Evolutionary conservation across 139 green algal genomes (phyloP).

Genomic region (Chlorella sorokiniana): DNA sequence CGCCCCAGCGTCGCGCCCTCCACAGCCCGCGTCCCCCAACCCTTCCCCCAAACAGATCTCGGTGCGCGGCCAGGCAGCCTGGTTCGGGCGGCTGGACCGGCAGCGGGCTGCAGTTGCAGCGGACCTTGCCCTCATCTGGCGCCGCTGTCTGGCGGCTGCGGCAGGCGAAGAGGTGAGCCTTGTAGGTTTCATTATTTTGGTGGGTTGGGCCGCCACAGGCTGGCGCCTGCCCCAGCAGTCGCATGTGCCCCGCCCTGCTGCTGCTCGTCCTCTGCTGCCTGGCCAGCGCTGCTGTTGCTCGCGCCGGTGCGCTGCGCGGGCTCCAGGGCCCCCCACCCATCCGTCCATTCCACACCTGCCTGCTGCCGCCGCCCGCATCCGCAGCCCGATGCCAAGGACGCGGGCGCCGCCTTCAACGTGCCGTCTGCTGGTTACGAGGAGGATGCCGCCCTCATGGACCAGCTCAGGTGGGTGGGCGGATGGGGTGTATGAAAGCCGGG

Average conservation of each 20-base stretch:
- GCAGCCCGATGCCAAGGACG: constrained; percentile 2
- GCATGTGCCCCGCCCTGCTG: too few relatives aligned
- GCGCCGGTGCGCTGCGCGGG: too few relatives aligned
- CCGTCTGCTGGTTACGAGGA: constrained; percentile 1
- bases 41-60: not conserved
- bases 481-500: too few relatives aligned
- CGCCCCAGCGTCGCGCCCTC: not conserved
- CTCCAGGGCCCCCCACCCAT: too few relatives aligned
- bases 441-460: constrained; percentile 5
- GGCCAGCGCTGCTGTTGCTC: too few relatives aligned
- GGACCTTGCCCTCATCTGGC: constrained; percentile 17
- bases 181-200: not conserved
- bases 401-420: not conserved
- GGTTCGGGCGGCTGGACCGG: constrained; percentile 24
- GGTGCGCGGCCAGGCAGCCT: constrained; percentile 15
- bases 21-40: not conserved
- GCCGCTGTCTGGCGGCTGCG: not conserved
- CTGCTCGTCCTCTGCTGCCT: too few relatives aligned
- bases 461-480: constrained; percentile 25
- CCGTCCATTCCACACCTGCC: not conserved
- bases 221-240: too few relatives aligned
- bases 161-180: not conserved
- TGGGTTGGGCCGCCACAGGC: too few relatives aligned
- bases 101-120: constrained; percentile 19
- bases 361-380: not conserved